Percentiles rank a stretch among this genome's conserved stretches.
These are phyloP conservation scores for Jasminum sambac DNA, from an alignment of 257 asterid species.

Conservation along the genomic window DNA sequence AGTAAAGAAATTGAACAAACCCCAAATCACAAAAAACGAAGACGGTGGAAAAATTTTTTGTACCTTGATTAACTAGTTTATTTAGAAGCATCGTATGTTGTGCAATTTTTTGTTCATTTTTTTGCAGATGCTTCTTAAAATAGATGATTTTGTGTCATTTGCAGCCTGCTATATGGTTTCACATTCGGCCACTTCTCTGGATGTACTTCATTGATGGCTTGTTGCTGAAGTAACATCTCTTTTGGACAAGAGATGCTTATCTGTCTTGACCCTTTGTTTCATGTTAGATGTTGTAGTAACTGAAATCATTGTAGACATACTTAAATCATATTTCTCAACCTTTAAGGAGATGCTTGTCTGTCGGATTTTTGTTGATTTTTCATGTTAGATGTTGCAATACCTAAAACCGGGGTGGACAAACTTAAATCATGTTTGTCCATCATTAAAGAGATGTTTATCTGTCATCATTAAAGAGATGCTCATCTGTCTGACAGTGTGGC, in stretches of 20 bases:
- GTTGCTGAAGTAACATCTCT: not conserved
- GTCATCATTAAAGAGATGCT: not conserved
- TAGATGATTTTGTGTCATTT: not conserved
- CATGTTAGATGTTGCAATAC: no score
- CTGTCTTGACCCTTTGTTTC: not conserved
- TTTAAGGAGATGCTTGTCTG: no score
- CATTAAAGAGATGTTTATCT: not conserved
- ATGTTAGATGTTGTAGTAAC: conserved; percentile 5
- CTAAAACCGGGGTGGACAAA: no score
- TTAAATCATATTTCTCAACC: no score
- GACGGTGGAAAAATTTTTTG: not conserved
- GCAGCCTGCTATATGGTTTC: not conserved
- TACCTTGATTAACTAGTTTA: not conserved
- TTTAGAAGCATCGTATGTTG: not conserved
- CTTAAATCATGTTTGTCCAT: no score
- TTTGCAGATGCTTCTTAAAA: no score
- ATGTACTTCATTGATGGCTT: not conserved
- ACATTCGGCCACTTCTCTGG: not conserved
- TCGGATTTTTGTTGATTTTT: no score
- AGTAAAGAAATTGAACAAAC: not conserved
- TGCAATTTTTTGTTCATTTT: no score
- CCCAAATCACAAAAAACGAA: not conserved
- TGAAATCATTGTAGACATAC: no score
- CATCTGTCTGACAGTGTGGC: not conserved
- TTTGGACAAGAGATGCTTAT: not conserved